Percentiles rank a stretch among this genome's conserved stretches.
Conservation (phyloP, 2,329 filamentous ascomycete genomes). For the Teratosphaeria epicoccoides region DNA sequence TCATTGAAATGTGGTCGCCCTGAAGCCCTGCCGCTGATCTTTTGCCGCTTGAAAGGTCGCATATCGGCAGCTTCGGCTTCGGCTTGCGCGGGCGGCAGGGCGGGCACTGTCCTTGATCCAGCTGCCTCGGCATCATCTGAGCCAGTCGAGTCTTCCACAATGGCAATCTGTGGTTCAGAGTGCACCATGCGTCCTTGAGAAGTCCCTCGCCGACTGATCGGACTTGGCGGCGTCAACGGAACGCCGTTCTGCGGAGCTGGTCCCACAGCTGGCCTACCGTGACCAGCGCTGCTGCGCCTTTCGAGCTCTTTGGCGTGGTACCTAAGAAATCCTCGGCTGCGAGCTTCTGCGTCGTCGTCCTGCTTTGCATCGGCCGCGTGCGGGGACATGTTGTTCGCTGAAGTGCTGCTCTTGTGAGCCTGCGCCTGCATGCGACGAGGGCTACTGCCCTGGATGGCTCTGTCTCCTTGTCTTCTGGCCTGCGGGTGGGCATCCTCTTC, state of each 20-base stretch:
- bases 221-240: neutral
- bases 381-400: neutral
- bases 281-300: neutral
- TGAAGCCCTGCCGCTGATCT: neutral
- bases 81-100: neutral
- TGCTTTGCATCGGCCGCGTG: neutral
- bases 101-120: neutral
- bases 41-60: neutral
- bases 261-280: neutral
- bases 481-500: neutral
- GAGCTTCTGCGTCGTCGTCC: neutral
- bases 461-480: neutral
- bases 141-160: neutral
- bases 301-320: constrained; percentile 2
- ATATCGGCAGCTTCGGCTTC: neutral
- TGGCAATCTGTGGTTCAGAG: neutral
- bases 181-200: neutral
- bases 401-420: neutral
- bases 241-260: neutral
- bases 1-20: neutral
- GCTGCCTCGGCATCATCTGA: neutral
- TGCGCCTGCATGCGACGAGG: neutral
- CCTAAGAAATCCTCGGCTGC: neutral
- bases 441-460: neutral
- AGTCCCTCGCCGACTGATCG: neutral